Base-by-base conservation (phyloP, 2,329 filamentous ascomycete species). In the Spiromastix sp. region DNA sequence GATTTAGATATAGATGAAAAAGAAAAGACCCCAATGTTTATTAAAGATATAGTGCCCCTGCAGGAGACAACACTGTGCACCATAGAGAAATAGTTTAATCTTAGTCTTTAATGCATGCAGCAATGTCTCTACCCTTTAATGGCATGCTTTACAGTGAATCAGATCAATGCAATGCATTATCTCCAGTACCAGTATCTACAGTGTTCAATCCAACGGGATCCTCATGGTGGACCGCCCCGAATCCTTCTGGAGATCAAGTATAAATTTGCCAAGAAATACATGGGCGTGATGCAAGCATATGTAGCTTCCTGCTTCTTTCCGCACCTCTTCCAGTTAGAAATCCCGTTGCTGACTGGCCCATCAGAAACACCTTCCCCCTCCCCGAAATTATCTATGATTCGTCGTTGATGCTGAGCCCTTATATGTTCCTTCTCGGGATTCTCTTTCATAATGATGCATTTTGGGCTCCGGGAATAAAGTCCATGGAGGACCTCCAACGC, bases 381-480 rank as follows among this genome's bases (percentile, higher is more conserved):
- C 53, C 50, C 4, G 46, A 62, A 41, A 56, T 55, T 28, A 51
- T 65, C 27, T 60, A 54, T 47, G 40, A 59, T 40, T 48, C 39
- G 2, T 59, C 46, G 5, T 45, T 64, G 10, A 43, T 59, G 7
- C 50, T 63, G 13, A 63, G 52, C 41, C 49, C 45, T 4, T 43
- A 63, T 42, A 34, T 56, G 10, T 55, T 51, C 33, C 47, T 62
- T 21, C 38, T 60, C 7, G 46, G 50, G 15, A 49, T 54, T 27
- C 40, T 52, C 24, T 51, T 55, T 33, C 42, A 44, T 33, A 26
- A 38, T 11, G 12, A 47, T 30, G 44, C 41, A 15, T 52, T 51
- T 40, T 25, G 44, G 39, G 38, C 38, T 18, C 35, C 41, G 21
- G 25, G 44, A 25, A 37, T 51, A 20, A 45, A 10, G 15, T 52